Evolutionary conservation across 768 basidiomycete species (phyloP).

Genomic region (Kwoniella europaea): DNA sequence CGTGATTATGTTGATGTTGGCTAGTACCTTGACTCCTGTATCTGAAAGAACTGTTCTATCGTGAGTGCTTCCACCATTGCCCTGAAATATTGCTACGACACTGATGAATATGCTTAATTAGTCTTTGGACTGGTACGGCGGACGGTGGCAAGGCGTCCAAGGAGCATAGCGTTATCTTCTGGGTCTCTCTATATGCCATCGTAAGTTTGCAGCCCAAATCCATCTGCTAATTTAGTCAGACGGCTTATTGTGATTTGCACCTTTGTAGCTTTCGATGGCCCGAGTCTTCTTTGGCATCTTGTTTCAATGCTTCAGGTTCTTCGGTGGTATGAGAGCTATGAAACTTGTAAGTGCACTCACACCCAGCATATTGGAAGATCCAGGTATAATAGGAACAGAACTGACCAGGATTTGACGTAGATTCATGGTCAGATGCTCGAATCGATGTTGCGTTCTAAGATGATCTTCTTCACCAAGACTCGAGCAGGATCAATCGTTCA

Average conservation of each 20-base stretch:
- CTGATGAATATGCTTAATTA: conserved; percentile 4
- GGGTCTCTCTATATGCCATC: conserved; percentile 34
- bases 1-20: conserved; percentile 18
- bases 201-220: conserved; percentile 24
- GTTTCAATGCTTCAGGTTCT: conserved; percentile 23
- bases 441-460: conserved; percentile 37
- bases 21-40: conserved; percentile 25
- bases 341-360: conserved; percentile 25
- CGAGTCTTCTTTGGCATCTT: conserved; percentile 16
- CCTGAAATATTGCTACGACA: neutral
- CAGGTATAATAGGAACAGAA: too few relatives aligned
- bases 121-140: conserved; percentile 40
- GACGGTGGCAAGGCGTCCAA: neutral
- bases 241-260: conserved; percentile 1
- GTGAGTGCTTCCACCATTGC: conserved; percentile 23
- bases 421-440: conserved; percentile 43
- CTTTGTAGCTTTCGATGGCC: conserved; percentile 23
- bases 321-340: conserved; percentile 34
- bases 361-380: neutral
- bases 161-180: conserved; percentile 23
- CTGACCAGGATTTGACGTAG: conserved; percentile 11
- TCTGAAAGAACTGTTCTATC: conserved; percentile 32
- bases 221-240: neutral
- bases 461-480: conserved; percentile 45
- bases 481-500: conserved; percentile 50